These are phyloP conservation scores for Gonapodya sp. DNA, from an alignment of 192 early-diverging fungal species.

Conservation along the genomic window DNA sequence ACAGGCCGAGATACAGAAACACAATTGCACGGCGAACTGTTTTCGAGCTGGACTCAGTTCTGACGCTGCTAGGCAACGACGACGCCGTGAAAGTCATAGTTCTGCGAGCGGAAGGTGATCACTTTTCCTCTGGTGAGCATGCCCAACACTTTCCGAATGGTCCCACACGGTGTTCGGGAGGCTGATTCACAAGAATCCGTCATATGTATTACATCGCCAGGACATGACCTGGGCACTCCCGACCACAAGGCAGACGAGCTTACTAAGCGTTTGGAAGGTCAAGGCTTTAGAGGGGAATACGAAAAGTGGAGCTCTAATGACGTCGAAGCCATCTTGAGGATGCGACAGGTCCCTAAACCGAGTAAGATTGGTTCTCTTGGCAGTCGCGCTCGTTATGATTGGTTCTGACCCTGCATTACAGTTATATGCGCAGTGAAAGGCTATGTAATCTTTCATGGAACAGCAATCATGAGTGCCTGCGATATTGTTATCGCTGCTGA, in stretches of 20 bases:
- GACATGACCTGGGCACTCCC: conserved; percentile 7
- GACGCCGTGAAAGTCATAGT: background rate
- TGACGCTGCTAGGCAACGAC: background rate
- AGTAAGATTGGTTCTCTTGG: too few relatives aligned
- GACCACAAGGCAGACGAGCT: background rate
- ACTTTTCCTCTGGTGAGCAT: background rate
- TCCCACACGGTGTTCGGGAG: too few relatives aligned
- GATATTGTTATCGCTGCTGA: conserved; percentile 8
- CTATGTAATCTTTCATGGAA: background rate
- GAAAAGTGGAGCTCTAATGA: background rate
- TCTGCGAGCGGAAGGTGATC: background rate
- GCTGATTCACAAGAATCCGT: too few relatives aligned
- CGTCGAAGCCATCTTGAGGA: too few relatives aligned
- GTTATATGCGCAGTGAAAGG: too few relatives aligned
- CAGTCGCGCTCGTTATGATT: too few relatives aligned
- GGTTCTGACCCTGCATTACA: too few relatives aligned
- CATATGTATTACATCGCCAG: too few relatives aligned
- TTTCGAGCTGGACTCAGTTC: background rate
- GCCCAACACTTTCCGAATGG: too few relatives aligned
- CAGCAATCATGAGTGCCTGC: background rate
- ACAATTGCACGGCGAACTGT: background rate
- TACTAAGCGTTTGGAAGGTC: background rate
- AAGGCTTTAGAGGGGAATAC: background rate
- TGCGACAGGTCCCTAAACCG: too few relatives aligned
- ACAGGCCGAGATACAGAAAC: conserved; percentile 8